Conservation (phyloP, 2,329 filamentous ascomycete species). For the Ilyonectria sp. region DNA sequence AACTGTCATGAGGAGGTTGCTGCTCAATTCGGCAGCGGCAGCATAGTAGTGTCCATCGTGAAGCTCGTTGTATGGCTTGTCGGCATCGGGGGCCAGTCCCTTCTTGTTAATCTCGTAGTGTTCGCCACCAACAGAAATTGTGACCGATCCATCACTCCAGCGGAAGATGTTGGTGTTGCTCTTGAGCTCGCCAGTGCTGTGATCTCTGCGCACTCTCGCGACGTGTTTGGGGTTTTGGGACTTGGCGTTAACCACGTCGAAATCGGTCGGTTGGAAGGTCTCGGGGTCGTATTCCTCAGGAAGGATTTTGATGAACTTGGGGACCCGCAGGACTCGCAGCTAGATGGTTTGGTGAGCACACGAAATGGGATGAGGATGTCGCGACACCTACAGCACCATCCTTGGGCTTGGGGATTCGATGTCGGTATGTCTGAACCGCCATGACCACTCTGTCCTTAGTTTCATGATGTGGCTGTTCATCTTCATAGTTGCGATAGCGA, state of each 20-base stretch:
- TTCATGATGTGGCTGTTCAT: slow-evolving; percentile 61
- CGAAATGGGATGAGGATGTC: not conserved
- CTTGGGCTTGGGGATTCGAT: slow-evolving; percentile 78
- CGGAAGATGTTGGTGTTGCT: slow-evolving; percentile 83
- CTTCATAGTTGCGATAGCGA: slow-evolving; percentile 60
- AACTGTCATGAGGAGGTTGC: slow-evolving; percentile 79
- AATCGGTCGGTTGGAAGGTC: slow-evolving; percentile 73
- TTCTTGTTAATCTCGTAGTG: slow-evolving; percentile 84
- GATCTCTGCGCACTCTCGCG: slow-evolving; percentile 78
- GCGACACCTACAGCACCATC: slow-evolving; percentile 74
- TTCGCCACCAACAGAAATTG: slow-evolving; percentile 80
- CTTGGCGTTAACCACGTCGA: slow-evolving; percentile 68
- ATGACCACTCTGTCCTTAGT: slow-evolving; percentile 72
- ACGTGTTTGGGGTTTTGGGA: slow-evolving; percentile 74
- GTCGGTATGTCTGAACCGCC: slow-evolving; percentile 77
- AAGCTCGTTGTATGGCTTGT: slow-evolving; percentile 74
- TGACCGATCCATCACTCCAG: slow-evolving; percentile 86
- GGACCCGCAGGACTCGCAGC: slow-evolving; percentile 80
- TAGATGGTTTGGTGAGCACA: slow-evolving; percentile 50
- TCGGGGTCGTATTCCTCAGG: slow-evolving; percentile 77
- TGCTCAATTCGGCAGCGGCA: slow-evolving; percentile 78
- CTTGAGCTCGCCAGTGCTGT: slow-evolving; percentile 75
- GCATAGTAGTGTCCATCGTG: slow-evolving; percentile 85
- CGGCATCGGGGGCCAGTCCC: slow-evolving; percentile 73
- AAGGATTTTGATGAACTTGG: slow-evolving; percentile 79